phyloP scores from a whole-genome alignment of 495 filamentous ascomycete species.

The Saxispiralis lemnorum region DNA sequence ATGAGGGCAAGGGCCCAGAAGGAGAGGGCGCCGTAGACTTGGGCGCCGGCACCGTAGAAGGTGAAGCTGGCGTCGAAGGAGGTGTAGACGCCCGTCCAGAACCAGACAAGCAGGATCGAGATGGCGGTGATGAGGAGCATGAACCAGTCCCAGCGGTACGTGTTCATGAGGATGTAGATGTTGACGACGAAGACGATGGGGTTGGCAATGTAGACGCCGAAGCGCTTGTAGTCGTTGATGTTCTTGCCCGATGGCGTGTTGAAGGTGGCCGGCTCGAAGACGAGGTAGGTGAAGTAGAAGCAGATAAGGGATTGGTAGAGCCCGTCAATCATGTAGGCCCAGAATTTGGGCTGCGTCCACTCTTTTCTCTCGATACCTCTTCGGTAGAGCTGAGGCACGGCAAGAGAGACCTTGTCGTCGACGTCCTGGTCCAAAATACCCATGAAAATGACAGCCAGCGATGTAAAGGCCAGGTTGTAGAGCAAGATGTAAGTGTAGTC shows the following conservation, averaged over 20 bases:
- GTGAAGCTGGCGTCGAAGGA: slow-evolving; percentile 42
- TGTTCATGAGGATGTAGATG: slow-evolving; percentile 84
- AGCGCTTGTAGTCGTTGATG: slow-evolving; percentile 55
- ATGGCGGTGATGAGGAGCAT: slow-evolving; percentile 61
- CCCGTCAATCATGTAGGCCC: slow-evolving; percentile 92
- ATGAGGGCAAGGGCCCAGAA: slow-evolving; percentile 76
- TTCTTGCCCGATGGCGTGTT: slow-evolving; percentile 49
- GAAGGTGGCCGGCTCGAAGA: slow-evolving; percentile 51
- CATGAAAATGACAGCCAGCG: slow-evolving; percentile 86
- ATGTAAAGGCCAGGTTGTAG: slow-evolving; percentile 95
- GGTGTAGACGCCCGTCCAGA: slow-evolving; percentile 92
- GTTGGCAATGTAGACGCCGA: slow-evolving; percentile 70
- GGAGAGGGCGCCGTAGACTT: slow-evolving; percentile 61
- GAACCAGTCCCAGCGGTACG: slow-evolving; percentile 95
- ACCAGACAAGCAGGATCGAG: slow-evolving; percentile 75
- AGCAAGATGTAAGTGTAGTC: slow-evolving; percentile 95
- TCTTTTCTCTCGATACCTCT: slow-evolving; percentile 91
- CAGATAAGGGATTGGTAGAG: slow-evolving; percentile 82
- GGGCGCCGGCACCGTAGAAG: slow-evolving; percentile 61
- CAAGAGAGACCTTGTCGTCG: slow-evolving; percentile 77
- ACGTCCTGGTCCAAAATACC: slow-evolving; percentile 97
- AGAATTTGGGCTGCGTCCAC: slow-evolving; percentile 95
- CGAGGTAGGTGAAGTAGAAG: slow-evolving; percentile 79
- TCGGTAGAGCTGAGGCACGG: slow-evolving; percentile 87
- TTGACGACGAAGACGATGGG: slow-evolving; percentile 71